Evolutionary conservation across 768 basidiomycete species (phyloP).

Genomic region (Hypholoma sublateritium): DNA sequence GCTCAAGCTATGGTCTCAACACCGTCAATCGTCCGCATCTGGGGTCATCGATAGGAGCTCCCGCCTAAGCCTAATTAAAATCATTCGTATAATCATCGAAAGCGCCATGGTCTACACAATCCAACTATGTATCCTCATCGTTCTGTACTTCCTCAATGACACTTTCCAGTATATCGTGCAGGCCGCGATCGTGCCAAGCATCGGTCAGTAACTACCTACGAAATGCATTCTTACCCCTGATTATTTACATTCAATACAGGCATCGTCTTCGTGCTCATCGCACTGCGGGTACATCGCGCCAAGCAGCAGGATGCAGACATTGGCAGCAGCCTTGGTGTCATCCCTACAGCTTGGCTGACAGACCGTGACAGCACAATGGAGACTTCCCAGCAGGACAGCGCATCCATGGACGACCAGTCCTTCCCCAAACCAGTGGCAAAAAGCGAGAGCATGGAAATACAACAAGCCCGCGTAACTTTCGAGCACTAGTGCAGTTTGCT

Average conservation of each 20-base stretch:
- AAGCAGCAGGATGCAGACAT: neutral
- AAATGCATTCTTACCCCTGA: neutral
- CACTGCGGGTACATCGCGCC: constrained; percentile 18
- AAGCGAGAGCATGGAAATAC: neutral
- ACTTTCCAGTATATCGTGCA: constrained; percentile 20
- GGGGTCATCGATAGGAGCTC: constrained; percentile 17
- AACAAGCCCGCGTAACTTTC: neutral
- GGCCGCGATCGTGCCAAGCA: constrained; percentile 21
- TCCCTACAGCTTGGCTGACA: constrained; percentile 13
- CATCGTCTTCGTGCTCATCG: constrained; percentile 22
- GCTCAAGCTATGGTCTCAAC: constrained; percentile 26
- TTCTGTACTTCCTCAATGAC: constrained; percentile 15
- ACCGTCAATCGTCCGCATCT: constrained; percentile 18
- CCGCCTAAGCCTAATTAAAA: constrained; percentile 10
- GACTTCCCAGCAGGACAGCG: constrained; percentile 1
- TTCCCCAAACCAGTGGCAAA: constrained; percentile 1
- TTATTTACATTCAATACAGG: constrained; percentile 5
- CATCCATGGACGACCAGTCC: constrained; percentile 1
- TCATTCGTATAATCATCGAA: constrained; percentile 22
- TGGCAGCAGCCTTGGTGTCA: constrained; percentile 9
- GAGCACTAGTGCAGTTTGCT: neutral
- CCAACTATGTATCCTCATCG: constrained; percentile 21
- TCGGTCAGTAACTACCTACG: constrained; percentile 11
- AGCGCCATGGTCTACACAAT: constrained; percentile 25
- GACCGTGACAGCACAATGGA: constrained; percentile 11